These are phyloP conservation scores for Globisporangium emineosum DNA, from an alignment of 352 stramenopile genomes.

Conservation along the genomic window DNA sequence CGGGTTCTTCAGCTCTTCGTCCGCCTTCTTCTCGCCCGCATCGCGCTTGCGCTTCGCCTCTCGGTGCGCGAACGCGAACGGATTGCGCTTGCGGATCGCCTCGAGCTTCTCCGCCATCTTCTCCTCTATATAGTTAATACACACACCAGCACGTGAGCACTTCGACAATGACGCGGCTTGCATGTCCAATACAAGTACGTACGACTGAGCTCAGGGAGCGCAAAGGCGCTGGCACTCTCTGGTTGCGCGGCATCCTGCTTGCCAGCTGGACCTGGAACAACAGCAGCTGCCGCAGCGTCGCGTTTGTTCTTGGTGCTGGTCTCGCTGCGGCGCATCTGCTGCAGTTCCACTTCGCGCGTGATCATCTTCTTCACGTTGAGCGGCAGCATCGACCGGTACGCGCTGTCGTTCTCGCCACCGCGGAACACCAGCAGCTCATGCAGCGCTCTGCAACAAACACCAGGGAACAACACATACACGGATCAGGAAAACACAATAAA, in stretches of 20 bases:
- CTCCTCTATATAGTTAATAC: constrained; percentile 30
- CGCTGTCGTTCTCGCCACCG: constrained; percentile 27
- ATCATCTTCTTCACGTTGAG: constrained; percentile 74
- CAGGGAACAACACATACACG: not conserved
- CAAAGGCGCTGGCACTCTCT: constrained; percentile 33
- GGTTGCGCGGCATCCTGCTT: constrained; percentile 18
- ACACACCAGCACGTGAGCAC: not conserved
- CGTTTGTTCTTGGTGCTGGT: constrained; percentile 14
- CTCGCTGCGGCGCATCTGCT: constrained; percentile 73
- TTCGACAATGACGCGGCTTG: too few relatives aligned
- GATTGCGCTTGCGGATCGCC: constrained; percentile 61
- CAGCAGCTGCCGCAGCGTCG: not conserved
- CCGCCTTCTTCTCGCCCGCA: constrained; percentile 35
- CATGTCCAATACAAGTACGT: constrained; percentile 14
- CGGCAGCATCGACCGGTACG: constrained; percentile 43
- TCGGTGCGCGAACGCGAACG: constrained; percentile 78
- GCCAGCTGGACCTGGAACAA: constrained; percentile 10
- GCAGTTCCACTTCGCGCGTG: constrained; percentile 72
- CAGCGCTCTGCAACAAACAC: constrained; percentile 35
- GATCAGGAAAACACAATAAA: not conserved
- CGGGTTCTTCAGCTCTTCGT: constrained; percentile 20
- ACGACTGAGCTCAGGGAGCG: constrained; percentile 56
- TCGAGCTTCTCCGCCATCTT: constrained; percentile 64
- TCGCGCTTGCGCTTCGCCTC: constrained; percentile 78
- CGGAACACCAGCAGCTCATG: constrained; percentile 71